These are phyloP conservation scores for Cordyceps javanica DNA, from an alignment of 2,329 filamentous ascomycete genomes.

Conservation along the genomic window DNA sequence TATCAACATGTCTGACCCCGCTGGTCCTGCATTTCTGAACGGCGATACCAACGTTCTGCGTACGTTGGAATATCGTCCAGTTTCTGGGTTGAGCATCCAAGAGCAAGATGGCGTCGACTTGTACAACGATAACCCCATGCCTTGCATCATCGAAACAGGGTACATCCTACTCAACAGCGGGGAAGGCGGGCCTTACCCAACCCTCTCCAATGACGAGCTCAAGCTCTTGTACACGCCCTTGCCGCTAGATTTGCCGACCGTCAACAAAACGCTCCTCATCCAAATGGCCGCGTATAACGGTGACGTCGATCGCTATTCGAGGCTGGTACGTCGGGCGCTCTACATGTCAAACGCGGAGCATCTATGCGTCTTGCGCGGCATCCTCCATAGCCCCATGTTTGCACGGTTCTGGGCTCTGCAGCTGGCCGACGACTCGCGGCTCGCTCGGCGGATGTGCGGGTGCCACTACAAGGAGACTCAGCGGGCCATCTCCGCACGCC, in stretches of 20 bases:
- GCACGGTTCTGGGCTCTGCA: not conserved
- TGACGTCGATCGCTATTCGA: not conserved
- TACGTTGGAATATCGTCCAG: not conserved
- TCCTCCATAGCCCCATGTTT: not conserved
- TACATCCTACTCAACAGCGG: not conserved
- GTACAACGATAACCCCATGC: no score
- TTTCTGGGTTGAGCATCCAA: not conserved
- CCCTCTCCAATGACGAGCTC: not conserved
- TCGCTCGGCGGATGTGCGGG: not conserved
- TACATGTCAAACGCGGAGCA: not conserved
- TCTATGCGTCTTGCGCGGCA: conserved; percentile 1
- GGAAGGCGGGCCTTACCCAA: not conserved
- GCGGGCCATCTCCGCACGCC: not conserved
- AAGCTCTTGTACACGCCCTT: not conserved
- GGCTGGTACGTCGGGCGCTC: not conserved
- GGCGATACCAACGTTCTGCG: conserved; percentile 13
- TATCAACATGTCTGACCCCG: not conserved
- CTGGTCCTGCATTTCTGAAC: conserved; percentile 13
- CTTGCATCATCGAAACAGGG: not conserved
- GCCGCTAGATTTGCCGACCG: not conserved
- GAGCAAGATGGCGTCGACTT: no score
- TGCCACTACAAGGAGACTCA: not conserved
- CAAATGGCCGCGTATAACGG: conserved; percentile 6
- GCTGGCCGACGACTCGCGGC: not conserved
- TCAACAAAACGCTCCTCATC: conserved; percentile 4